A percentile compares a stretch with the other conserved stretches of the same genome.
phyloP scores from a whole-genome alignment of 257 asterid genomes.

The Striga asiatica region DNA sequence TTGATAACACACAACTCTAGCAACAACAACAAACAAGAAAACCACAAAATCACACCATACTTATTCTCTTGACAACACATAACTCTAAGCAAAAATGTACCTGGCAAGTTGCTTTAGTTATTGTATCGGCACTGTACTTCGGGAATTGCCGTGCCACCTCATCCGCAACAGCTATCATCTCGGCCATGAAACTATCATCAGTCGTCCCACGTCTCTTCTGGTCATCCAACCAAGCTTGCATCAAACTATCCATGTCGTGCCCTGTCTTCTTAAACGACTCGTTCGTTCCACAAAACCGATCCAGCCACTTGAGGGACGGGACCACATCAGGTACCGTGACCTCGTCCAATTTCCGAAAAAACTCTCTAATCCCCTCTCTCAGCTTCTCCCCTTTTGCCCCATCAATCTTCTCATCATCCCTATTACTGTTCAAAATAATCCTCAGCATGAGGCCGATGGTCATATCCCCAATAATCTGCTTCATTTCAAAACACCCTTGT shows the following conservation, averaged over 20 bases:
- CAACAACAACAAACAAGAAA: no score
- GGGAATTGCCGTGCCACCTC: slow-evolving; percentile 13
- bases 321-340: slow-evolving; percentile 16
- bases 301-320: slow-evolving; percentile 13
- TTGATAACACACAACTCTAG: no score
- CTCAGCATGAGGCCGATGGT: slow-evolving; percentile 5
- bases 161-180: slow-evolving; percentile 2
- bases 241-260: slow-evolving; percentile 3
- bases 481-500: slow-evolving; percentile 2
- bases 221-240: slow-evolving; percentile 16
- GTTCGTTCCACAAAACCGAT: slow-evolving; percentile 4
- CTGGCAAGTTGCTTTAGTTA: slow-evolving; percentile 22
- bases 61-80: no score
- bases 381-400: not conserved
- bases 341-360: slow-evolving; percentile 2
- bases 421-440: not conserved
- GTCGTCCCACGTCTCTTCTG: not conserved
- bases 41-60: no score
- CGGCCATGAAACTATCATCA: slow-evolving; percentile 11
- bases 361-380: not conserved
- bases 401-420: not conserved
- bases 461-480: slow-evolving; percentile 8
- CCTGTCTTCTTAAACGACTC: slow-evolving; percentile 2
- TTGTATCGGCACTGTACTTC: slow-evolving; percentile 18
- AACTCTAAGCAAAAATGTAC: no score